These are phyloP conservation scores for Fraxinus americana DNA, from an alignment of 257 asterid species.

Conservation along the genomic window DNA sequence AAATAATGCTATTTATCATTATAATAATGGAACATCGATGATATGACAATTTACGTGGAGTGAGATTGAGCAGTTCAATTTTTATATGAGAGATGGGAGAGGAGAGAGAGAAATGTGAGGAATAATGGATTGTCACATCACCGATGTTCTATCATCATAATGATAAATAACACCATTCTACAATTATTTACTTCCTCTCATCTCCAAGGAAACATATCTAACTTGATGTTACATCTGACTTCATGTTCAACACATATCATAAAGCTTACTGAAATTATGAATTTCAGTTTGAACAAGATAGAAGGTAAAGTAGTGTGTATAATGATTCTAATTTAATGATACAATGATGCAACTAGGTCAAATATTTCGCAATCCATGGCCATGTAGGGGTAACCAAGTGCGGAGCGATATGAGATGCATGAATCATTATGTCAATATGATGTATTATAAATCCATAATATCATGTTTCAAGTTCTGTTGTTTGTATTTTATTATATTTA, in stretches of 20 bases:
- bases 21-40: too few species aligned
- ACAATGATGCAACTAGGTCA: not conserved
- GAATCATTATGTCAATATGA: not conserved
- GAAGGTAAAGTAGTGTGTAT: constrained; percentile 1
- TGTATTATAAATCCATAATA: not conserved
- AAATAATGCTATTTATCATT: too few species aligned
- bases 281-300: not conserved
- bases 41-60: too few species aligned
- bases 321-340: not conserved
- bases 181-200: not conserved
- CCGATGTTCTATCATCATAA: too few species aligned
- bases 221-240: not conserved
- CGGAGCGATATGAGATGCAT: not conserved
- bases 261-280: not conserved
- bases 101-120: too few species aligned
- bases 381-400: not conserved
- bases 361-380: not conserved
- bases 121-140: too few species aligned
- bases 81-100: too few species aligned
- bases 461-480: not conserved
- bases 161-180: not conserved
- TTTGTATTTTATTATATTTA: too few species aligned
- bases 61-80: too few species aligned
- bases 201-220: not conserved
- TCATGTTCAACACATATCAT: not conserved